Conservation (phyloP, 805 yeast species). For the Pichia exigua region DNA sequence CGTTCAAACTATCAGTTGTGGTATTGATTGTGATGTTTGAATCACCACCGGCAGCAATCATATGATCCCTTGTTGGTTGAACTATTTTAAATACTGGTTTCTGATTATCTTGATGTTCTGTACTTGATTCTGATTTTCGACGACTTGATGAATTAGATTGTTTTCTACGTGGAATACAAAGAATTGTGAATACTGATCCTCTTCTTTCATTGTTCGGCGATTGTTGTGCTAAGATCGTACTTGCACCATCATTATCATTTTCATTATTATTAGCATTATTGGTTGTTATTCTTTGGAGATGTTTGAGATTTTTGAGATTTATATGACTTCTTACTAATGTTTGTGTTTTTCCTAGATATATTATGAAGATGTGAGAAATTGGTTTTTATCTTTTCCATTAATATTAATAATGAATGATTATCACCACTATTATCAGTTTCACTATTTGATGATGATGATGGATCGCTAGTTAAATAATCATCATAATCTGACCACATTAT, state of each 20-base stretch:
- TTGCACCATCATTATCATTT: not conserved
- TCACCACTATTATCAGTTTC: not conserved
- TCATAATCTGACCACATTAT: constrained; percentile 30
- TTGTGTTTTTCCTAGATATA: not conserved
- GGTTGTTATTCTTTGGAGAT: not conserved
- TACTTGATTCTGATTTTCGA: not conserved
- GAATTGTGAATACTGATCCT: not conserved
- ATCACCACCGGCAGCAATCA: constrained; percentile 8
- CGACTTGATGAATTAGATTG: not conserved
- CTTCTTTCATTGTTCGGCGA: not conserved
- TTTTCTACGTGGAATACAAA: not conserved
- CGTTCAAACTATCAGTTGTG: not conserved
- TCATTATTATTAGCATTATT: not conserved
- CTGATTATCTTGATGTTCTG: not conserved
- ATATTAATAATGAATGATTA: not conserved
- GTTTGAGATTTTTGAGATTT: not conserved
- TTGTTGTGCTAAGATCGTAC: not conserved
- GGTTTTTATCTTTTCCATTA: not conserved
- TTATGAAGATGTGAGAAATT: not conserved
- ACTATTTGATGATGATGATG: not conserved
- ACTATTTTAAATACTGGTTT: not conserved
- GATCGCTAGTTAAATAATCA: constrained; percentile 20
- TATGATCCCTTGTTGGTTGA: constrained; percentile 11
- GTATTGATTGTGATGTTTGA: too few relatives aligned
- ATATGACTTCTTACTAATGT: not conserved